Evolutionary conservation across 495 filamentous ascomycete genomes (phyloP), one percentile per base, ranked within the genome.

Genomic region (Aspergillus nidulans): DNA sequence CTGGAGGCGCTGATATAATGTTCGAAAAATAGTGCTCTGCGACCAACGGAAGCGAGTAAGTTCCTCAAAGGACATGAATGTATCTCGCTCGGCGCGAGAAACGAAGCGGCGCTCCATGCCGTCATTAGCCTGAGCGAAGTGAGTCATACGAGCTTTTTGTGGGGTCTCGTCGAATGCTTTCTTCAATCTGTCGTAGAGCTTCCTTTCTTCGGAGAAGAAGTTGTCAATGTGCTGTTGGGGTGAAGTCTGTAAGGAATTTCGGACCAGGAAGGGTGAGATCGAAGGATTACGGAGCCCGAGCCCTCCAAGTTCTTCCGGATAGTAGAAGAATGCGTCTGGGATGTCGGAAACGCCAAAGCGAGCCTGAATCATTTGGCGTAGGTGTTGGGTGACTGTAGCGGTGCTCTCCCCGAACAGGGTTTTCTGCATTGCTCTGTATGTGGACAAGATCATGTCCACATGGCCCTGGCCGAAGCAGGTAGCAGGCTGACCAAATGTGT

Each of bases 311-410:
- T 74, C 59, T 34, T 77, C 70, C 0, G 78, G 79, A 20, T 77
- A 66, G 61, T 74, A 85, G 52, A 84, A 73, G 58, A 82, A 83
- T 12, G 78, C 82, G 49, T 84, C 77, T 4, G 82, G 82, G 24
- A 85, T 73, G 43, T 82, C 65, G 4, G 56, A 50, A n/a, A 80
- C 64, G 12, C 65, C 73, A 56, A 85, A 86, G 3, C 79, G 74
- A 7, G 71, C 56, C 12, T 65, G 47, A 42, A 86, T 74, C 34
- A 67, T 71, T 6, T 63, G 58, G 16, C 79, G 77, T 0, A 86
- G 69, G 58, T 82, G 77, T 4, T 74, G 65, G 1, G 76, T 76
- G 0, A 85, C 73, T 10, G 56, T 59, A 2, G 46, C 43, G 12
- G 49, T 63, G 21, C 36, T 24, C 20, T 38, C 62, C 28, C 65